Conservation (phyloP, 495 filamentous ascomycete genomes). For the Amniculicola lignicola region DNA sequence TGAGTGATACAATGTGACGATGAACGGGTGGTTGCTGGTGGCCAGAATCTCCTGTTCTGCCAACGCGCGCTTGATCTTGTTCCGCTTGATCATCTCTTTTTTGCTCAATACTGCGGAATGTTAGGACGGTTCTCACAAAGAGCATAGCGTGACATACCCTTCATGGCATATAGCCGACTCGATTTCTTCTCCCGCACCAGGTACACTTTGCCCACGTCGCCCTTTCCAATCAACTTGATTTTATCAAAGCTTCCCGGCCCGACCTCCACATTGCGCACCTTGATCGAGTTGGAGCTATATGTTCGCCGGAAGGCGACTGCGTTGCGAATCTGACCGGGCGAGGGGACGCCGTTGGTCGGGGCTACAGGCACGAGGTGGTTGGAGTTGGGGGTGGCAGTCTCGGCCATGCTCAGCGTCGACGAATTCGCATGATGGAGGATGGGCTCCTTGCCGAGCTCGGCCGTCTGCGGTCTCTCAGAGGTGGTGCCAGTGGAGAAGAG, state of each 20-base stretch:
- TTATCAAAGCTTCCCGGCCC: slow-evolving; percentile 96
- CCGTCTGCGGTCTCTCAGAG: slow-evolving; percentile 71
- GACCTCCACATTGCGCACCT: slow-evolving; percentile 94
- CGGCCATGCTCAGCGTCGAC: slow-evolving; percentile 57
- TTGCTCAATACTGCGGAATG: slow-evolving; percentile 80
- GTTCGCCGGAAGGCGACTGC: slow-evolving; percentile 81
- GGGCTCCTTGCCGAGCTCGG: slow-evolving; percentile 75
- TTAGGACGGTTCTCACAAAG: slow-evolving; percentile 41
- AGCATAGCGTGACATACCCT: slow-evolving; percentile 59
- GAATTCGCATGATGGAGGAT: slow-evolving; percentile 56
- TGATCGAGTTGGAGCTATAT: slow-evolving; percentile 99
- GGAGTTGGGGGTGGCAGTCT: slow-evolving; percentile 44
- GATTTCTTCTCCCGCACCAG: slow-evolving; percentile 97
- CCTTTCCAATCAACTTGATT: slow-evolving; percentile 98
- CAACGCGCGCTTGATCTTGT: slow-evolving; percentile 98
- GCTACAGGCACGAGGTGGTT: slow-evolving; percentile 46
- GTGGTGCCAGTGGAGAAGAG: slow-evolving; percentile 69
- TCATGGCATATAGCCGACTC: slow-evolving; percentile 93
- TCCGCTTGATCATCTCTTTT: slow-evolving; percentile 99
- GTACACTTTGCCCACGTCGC: slow-evolving; percentile 98
- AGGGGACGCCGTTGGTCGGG: slow-evolving; percentile 48
- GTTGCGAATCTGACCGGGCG: slow-evolving; percentile 54
- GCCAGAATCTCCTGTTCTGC: slow-evolving; percentile 98
- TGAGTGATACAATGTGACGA: slow-evolving; percentile 96
- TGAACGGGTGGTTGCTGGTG: slow-evolving; percentile 98